A percentile compares a stretch with the other conserved stretches of the same genome.
Evolutionary conservation across 2,329 filamentous ascomycete species (phyloP).

Genomic region (Talaromyces marneffei): DNA sequence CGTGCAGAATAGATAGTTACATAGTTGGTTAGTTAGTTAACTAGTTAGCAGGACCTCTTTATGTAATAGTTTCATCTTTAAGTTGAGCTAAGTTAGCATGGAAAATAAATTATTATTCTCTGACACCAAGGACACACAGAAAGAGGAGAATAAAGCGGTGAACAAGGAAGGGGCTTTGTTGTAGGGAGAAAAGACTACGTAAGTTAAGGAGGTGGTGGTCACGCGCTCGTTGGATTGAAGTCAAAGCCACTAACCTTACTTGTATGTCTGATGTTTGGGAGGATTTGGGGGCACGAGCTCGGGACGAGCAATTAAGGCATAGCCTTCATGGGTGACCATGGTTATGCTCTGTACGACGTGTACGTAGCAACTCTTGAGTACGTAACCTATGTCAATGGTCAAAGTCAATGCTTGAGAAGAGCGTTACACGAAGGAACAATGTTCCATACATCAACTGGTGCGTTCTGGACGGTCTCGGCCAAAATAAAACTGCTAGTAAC

Average conservation of each 20-base stretch:
- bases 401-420: background rate
- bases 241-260: constrained; percentile 4
- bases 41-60: background rate
- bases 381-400: background rate
- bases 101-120: background rate
- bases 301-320: background rate
- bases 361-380: too few relatives aligned
- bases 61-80: background rate
- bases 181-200: background rate
- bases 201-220: background rate
- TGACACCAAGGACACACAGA: background rate
- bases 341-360: too few relatives aligned
- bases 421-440: background rate
- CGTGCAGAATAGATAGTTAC: background rate
- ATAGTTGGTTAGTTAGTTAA: too few relatives aligned
- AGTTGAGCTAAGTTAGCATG: too few relatives aligned
- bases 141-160: background rate
- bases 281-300: background rate
- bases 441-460: background rate
- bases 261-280: background rate
- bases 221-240: background rate
- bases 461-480: background rate
- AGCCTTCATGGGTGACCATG: background rate
- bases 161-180: background rate
- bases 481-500: background rate